Base-by-base conservation (phyloP, 257 asterid genomes). In the Pogostemon cablin region DNA sequence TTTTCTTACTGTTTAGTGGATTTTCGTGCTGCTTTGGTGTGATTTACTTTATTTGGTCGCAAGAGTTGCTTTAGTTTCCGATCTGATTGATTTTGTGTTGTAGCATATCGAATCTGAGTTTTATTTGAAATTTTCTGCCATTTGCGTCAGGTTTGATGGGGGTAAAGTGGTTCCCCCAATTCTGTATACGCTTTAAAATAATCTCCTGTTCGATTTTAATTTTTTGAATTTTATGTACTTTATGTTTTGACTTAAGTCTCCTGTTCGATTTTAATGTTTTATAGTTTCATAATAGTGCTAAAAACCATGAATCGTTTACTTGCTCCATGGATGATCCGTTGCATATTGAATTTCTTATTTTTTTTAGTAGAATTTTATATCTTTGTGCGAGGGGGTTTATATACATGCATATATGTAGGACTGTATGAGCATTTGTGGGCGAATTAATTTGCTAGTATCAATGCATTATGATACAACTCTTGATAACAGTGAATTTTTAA, bases 71-170 rank as follows among this genome's bases (percentile, higher is more conserved):
- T 65, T 3, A n/a, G 4, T 73, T 65, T 10, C 67, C 67, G 72
- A 73, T 73, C 77, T 73, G 72, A 43, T 37, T 64, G 61, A 2
- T 63, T 72, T 52, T 72, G 9, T 52, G 44, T 25, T 52, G 3
- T n/a, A 4, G 10, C 34, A 12, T 7, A 57, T 39, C 25, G 71
- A 64, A 63, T 72, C 77, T 72, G 77, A 41, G 9, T 40, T 42
- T 32, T 12, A n/a, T 57, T 71, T 47, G 41, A 2, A 35, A 47
- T 48, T 59, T 2, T n/a, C 32, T 3, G 44, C 32, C 32, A 5
- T 9, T 42, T 17, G 64, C 17, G 11, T 3, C 57, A 32, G 3
- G 6, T 35, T 42, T 3, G 4, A 10, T 38, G 12, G 53, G 37
- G 63, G 62, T 49, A 50, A 20, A 7, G 3, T 15, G 42, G 5